phyloP scores from a whole-genome alignment of 441 rosid species.

The Kokia cookei region DNA sequence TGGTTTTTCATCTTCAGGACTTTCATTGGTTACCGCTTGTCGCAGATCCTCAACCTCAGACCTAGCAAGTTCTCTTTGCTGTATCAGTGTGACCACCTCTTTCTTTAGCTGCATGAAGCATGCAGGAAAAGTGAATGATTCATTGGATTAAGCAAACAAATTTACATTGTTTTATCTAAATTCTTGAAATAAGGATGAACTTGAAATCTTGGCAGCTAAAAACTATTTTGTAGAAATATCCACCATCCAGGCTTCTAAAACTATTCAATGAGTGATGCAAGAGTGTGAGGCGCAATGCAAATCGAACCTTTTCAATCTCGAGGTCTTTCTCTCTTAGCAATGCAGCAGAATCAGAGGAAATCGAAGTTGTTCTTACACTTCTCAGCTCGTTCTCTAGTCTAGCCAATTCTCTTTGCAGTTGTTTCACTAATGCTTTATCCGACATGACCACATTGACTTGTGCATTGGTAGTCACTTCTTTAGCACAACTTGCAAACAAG shows the following conservation, averaged over 20 bases:
- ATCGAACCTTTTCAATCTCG: conserved; percentile 53
- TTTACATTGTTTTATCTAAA: neutral
- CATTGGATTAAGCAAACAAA: conserved; percentile 1
- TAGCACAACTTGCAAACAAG: conserved; percentile 80
- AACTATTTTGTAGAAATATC: neutral
- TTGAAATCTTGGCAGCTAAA: neutral
- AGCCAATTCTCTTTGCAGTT: conserved; percentile 67
- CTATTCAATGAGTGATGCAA: neutral
- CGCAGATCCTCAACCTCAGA: conserved; percentile 62
- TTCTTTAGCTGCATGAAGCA: conserved; percentile 57
- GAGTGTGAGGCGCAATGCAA: neutral
- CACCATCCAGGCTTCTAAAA: neutral
- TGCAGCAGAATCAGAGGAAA: conserved; percentile 34
- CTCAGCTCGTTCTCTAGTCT: conserved; percentile 64
- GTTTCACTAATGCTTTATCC: conserved; percentile 69
- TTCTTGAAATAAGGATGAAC: conserved; percentile 2
- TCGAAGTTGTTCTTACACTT: conserved; percentile 30
- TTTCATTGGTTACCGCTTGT: conserved; percentile 32
- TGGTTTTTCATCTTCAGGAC: conserved; percentile 33
- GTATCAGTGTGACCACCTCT: conserved; percentile 49
- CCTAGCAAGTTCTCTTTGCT: conserved; percentile 50
- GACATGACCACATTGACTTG: conserved; percentile 72
- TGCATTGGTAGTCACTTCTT: conserved; percentile 76
- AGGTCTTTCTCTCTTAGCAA: conserved; percentile 57
- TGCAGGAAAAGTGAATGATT: conserved; percentile 4